Base-by-base conservation (phyloP, 2,329 filamentous ascomycete genomes). In the Seiridium cupressi region DNA sequence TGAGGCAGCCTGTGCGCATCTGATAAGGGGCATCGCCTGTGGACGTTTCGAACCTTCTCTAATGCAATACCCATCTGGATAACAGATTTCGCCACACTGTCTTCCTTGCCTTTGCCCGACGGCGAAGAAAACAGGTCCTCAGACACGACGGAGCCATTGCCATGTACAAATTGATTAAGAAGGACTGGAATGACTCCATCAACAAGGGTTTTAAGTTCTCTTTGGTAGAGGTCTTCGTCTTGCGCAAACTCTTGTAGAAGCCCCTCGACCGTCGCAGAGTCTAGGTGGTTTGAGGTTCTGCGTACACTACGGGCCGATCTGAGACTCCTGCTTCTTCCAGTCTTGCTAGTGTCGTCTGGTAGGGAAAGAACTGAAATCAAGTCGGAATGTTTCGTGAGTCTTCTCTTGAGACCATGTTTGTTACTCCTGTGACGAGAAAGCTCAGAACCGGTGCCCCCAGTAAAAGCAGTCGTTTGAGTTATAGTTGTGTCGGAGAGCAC, bases 181-280 rank as follows among this genome's bases (percentile, higher is more conserved):
- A 99, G 83, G 2, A 98, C 94, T 0, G 95, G 95, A 59, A 99
- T 91, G 31, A 99, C 94, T 59, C 95, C 95, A 68, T 97, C 93
- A 6, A 98, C 93, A 38, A 99, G 77, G 0, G 95, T 97, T 70
- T 93, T 92, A 38, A 99, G 82, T 74, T 99, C 95, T 58, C 93
- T 86, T 75, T 90, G 89, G 71, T 98, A 99, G 66, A 95, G 90
- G 49, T 85, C 79, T 74, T 99, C 95, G 67, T 98, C 95, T 4
- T 89, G 85, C 9, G 85, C 81, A 63, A 99, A 87, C 70, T 97
- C 93, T 57, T 84, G 82, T 72, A 98, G 83, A 26, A 98, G 79
- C 64, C 94, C 92, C 31, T 85, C 81, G 9, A 92, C 81, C 1
- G 89, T 93, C 46, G 90, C 87, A 59, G 84, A 86, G 36, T 86